Base-by-base conservation (phyloP, 1,284 basidiomycete genomes). In the Crepidotus sp. region DNA sequence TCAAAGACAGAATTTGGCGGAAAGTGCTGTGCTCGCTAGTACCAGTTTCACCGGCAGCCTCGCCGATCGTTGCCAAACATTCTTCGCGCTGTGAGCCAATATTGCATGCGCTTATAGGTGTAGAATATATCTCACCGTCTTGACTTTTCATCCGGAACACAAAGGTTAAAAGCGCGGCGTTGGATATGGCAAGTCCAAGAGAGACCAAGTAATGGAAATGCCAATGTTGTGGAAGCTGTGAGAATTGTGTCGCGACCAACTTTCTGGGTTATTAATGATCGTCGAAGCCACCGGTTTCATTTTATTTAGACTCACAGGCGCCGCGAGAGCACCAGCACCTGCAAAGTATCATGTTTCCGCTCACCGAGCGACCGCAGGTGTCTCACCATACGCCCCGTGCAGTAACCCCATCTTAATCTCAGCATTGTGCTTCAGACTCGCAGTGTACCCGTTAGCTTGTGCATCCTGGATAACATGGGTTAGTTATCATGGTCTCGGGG, bases 211-310 rank as follows among this genome's bases (percentile, higher is more conserved):
- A 87, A 56, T 82, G 74, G 56, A 74, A 75, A 9, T 75, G 77
- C 69, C 75, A 76, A 38, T 61, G 60, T 4, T 54, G 52, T 45
- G n/a, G n/a, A n/a, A 68, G 53, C 43, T 74, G 67, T 14, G 79
- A 66, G 51, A 85, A 86, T 43, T 81, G 74, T 0, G 84, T 87
- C 0, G 83, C 70, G 0, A 79, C 74, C 3, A 87, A 67, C 0
- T n/a, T n/a, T n/a, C n/a, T n/a, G n/a, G n/a, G n/a, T n/a, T n/a
- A n/a, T n/a, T n/a, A n/a, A n/a, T n/a, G n/a, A n/a, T n/a, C n/a
- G n/a, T n/a, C n/a, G n/a, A n/a, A n/a, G n/a, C n/a, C n/a, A n/a
- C n/a, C n/a, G n/a, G n/a, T n/a, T n/a, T n/a, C n/a, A n/a, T n/a
- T n/a, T n/a, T n/a, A n/a, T n/a, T n/a, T n/a, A n/a, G n/a, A n/a